These are phyloP conservation scores for Raphanus sativus DNA, from an alignment of 345 rosid species.

Conservation along the genomic window DNA sequence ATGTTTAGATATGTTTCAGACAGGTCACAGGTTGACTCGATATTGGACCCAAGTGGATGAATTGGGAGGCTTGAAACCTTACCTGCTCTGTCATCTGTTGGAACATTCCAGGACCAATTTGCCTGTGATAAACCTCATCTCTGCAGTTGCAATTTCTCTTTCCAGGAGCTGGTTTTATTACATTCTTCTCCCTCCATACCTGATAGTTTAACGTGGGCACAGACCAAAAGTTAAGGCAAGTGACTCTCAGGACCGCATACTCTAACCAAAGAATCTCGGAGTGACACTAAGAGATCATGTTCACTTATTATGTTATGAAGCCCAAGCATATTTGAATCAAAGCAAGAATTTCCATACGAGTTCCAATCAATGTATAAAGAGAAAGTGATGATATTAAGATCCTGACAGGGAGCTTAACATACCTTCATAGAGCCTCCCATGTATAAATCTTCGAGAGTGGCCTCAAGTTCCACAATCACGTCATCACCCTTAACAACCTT, in stretches of 20 bases:
- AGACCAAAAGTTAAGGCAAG: slow-evolving; percentile 14
- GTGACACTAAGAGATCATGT: background rate
- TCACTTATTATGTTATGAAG: background rate
- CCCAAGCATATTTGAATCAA: background rate
- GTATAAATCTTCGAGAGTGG: slow-evolving; percentile 89
- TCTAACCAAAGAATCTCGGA: background rate
- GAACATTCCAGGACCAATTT: slow-evolving; percentile 99
- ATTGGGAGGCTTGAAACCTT: slow-evolving; percentile 1
- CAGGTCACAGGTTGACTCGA: background rate
- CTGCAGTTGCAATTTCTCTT: slow-evolving; percentile 95
- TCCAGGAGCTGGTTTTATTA: slow-evolving; percentile 90
- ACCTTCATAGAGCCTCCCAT: slow-evolving; percentile 98
- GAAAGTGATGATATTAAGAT: background rate
- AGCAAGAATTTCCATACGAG: background rate
- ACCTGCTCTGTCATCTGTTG: slow-evolving; percentile 99
- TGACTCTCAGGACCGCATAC: background rate
- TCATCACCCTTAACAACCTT: slow-evolving; percentile 88
- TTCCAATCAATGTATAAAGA: background rate
- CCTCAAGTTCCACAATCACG: slow-evolving; percentile 90
- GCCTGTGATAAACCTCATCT: slow-evolving; percentile 96
- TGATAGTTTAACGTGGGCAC: slow-evolving; percentile 28
- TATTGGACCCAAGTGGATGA: background rate
- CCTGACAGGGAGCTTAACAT: background rate
- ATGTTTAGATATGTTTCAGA: too few species aligned
- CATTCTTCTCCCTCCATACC: slow-evolving; percentile 99